These are phyloP conservation scores for Lophiotrema nucula DNA, from an alignment of 495 filamentous ascomycete genomes.

Conservation along the genomic window DNA sequence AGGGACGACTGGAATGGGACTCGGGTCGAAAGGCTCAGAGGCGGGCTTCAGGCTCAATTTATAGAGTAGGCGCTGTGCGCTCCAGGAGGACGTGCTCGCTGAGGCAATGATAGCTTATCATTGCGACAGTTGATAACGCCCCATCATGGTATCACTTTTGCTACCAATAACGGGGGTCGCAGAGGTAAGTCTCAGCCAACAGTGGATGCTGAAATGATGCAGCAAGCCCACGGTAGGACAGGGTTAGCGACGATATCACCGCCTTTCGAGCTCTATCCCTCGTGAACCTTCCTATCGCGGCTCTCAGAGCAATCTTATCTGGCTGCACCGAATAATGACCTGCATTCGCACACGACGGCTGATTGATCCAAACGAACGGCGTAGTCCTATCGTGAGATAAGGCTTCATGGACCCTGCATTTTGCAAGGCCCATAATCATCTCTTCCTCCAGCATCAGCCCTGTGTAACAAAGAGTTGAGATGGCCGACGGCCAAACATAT, in stretches of 20 bases:
- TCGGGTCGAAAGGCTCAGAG: background rate
- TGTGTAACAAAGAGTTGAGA: slow-evolving; percentile 16
- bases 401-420: slow-evolving; percentile 10
- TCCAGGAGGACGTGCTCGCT: slow-evolving; percentile 12
- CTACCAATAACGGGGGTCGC: slow-evolving; percentile 23
- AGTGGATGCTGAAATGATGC: slow-evolving; percentile 22
- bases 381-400: slow-evolving; percentile 17
- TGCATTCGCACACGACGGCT: slow-evolving; percentile 22
- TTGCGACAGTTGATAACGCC: slow-evolving; percentile 30
- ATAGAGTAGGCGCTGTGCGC: background rate
- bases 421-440: too few relatives aligned
- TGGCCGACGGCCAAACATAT: slow-evolving; percentile 21
- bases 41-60: background rate
- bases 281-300: slow-evolving; percentile 32
- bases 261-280: slow-evolving; percentile 2
- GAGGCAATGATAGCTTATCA: slow-evolving; percentile 32
- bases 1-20: background rate
- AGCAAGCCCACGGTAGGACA: slow-evolving; percentile 22
- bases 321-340: slow-evolving; percentile 18
- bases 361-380: slow-evolving; percentile 13
- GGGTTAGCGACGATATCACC: slow-evolving; percentile 22
- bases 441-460: background rate
- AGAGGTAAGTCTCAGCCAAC: slow-evolving; percentile 15
- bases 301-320: slow-evolving; percentile 28
- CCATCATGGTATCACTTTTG: slow-evolving; percentile 4